These are phyloP conservation scores for Aspergillus sp. DNA, from an alignment of 2,329 filamentous ascomycete genomes.

Conservation along the genomic window DNA sequence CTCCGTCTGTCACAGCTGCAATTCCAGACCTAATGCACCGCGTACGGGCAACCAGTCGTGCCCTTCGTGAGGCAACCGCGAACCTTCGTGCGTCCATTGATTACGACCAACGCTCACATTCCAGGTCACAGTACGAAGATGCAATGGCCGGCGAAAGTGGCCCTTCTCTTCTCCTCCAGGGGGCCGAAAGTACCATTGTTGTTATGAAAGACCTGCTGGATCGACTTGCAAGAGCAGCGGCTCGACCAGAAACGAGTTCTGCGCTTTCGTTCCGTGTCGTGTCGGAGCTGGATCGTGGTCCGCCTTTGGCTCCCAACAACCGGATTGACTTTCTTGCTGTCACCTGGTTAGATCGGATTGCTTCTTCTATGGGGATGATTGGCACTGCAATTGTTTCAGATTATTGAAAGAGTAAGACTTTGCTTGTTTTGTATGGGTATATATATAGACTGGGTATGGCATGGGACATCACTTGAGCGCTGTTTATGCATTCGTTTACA, in stretches of 20 bases:
- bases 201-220: constrained; percentile 20
- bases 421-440: not conserved
- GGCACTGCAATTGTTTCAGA: constrained; percentile 20
- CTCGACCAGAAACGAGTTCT: constrained; percentile 7
- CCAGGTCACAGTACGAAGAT: not conserved
- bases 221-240: constrained; percentile 14
- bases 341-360: constrained; percentile 32
- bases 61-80: not conserved
- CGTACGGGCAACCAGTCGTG: not conserved
- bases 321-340: constrained; percentile 17
- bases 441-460: not conserved
- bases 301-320: constrained; percentile 21
- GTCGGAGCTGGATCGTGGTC: constrained; percentile 27
- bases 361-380: constrained; percentile 35
- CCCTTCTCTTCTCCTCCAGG: constrained; percentile 26
- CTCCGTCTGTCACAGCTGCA: not conserved
- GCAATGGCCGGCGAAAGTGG: not conserved
- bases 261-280: constrained; percentile 26
- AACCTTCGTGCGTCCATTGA: constrained; percentile 1
- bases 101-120: not conserved
- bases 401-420: not conserved
- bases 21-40: constrained; percentile 3
- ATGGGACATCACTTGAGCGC: not conserved
- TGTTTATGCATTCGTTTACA: not conserved
- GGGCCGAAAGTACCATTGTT: constrained; percentile 23